Evolutionary conservation across 1,139 yeast genomes (phyloP), one percentile per base, ranked within the genome.

Genomic region (Spathaspora sp.): DNA sequence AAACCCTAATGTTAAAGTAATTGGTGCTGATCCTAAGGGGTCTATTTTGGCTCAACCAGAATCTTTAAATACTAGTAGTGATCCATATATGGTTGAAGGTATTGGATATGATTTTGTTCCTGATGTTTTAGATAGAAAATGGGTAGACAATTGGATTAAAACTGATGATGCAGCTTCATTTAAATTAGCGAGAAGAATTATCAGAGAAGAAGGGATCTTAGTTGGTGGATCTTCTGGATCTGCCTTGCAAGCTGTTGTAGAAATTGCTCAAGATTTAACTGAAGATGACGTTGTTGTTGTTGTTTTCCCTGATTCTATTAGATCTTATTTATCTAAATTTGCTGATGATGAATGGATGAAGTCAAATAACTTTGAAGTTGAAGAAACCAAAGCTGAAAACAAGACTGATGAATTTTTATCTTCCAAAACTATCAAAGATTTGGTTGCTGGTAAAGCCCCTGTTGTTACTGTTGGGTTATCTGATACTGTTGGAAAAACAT

Each of bases 291-390:
- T 80, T 27, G 77, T 89, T 50, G 96, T 89, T 38, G 91, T 86
- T 41, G 85, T 89, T 27, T 81, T 88, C 80, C 96, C 96, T 45
- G 96, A 89, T 64, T 84, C 93, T 39, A 82, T 89, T 60, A 83
- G 96, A 73, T 87, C 95, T 11, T 89, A 89, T 72, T 77, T 89
- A 65, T 82, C 93, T 54, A 89, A 89, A 71, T 89, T 89, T 62
- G 93, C 89, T 43, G 96, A 89, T 64, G 95, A 89, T 61, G 95
- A 87, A 69, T 89, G 96, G 96, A 82, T 89, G 88, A 80, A 78
- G 65, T 82, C 81, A 57, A 86, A 88, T 64, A 88, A 89, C 5
- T 84, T 89, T 61, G 70, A 69, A 51, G 72, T 73, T 38, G 86
- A 81, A 51, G 75, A 68, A 53, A 63, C 68, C 43, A 65, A 74